A percentile compares a stretch with the other conserved stretches of the same genome.
Conservation (phyloP, 1,139 yeast species). For the Kodamaea sp. region DNA sequence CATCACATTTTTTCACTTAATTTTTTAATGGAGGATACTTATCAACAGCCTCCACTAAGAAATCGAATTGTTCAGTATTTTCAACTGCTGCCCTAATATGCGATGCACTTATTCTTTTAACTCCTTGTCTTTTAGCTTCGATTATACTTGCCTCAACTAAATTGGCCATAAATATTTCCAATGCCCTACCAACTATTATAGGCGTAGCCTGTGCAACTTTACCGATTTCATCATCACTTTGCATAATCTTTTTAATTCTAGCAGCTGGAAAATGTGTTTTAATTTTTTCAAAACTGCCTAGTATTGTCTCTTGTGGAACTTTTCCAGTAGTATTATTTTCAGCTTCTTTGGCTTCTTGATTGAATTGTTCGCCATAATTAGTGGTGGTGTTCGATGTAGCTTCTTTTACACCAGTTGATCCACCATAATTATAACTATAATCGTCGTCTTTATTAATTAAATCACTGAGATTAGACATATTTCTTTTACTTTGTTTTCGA, state of each 20-base stretch:
- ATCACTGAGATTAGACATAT: slow-evolving; percentile 18
- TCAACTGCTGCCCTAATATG: slow-evolving; percentile 83
- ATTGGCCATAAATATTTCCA: slow-evolving; percentile 87
- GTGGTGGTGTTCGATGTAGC: slow-evolving; percentile 1
- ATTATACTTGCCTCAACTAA: slow-evolving; percentile 80
- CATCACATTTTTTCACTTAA: slow-evolving; percentile 3
- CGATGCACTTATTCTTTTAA: slow-evolving; percentile 77
- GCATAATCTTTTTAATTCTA: slow-evolving; percentile 93
- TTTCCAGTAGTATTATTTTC: slow-evolving; percentile 4
- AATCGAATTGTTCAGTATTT: slow-evolving; percentile 88
- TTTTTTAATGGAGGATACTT: slow-evolving; percentile 50
- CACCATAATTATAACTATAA: slow-evolving; percentile 15
- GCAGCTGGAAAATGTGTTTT: slow-evolving; percentile 98
- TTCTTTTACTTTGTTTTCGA: slow-evolving; percentile 1
- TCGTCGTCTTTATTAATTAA: slow-evolving; percentile 19
- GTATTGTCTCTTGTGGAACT: slow-evolving; percentile 29
- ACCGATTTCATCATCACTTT: slow-evolving; percentile 96
- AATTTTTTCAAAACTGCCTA: slow-evolving; percentile 47
- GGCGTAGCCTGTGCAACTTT: slow-evolving; percentile 99
- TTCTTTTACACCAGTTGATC: neutral
- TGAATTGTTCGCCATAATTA: slow-evolving; percentile 6
- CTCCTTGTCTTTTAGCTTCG: slow-evolving; percentile 74
- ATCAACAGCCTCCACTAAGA: slow-evolving; percentile 69
- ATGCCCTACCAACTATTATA: slow-evolving; percentile 88
- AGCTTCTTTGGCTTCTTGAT: slow-evolving; percentile 4